Conservation (phyloP, 1,284 basidiomycete species). For the Sutorius eximius region DNA sequence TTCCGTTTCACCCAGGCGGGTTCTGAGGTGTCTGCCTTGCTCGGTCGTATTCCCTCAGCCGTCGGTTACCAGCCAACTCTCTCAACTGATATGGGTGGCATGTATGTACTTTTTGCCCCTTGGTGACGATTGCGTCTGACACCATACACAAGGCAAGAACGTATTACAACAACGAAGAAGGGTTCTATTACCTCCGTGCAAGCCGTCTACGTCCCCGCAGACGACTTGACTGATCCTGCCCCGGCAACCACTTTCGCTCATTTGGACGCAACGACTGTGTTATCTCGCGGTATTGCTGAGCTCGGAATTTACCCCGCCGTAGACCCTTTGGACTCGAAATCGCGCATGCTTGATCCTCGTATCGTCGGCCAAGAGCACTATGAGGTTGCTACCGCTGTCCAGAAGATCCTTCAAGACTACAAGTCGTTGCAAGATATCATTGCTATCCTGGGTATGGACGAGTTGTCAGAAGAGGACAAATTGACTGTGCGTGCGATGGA, state of each 20-base stretch:
- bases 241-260: constrained; percentile 99
- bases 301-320: constrained; percentile 99
- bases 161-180: constrained; percentile 99
- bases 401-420: constrained; percentile 99
- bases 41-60: constrained; percentile 99
- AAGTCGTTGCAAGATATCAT: constrained; percentile 98
- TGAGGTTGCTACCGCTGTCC: constrained; percentile 90
- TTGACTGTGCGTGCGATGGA: constrained; percentile 72
- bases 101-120: constrained; percentile 58
- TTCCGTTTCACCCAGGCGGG: constrained; percentile 99
- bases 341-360: constrained; percentile 99
- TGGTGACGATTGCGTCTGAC: constrained; percentile 14
- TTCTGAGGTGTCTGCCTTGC: constrained; percentile 99
- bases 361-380: constrained; percentile 94
- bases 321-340: constrained; percentile 98
- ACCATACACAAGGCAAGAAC: constrained; percentile 73
- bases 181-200: constrained; percentile 99
- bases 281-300: constrained; percentile 99
- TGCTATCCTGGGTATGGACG: constrained; percentile 99
- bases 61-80: constrained; percentile 99
- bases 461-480: constrained; percentile 99
- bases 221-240: constrained; percentile 99
- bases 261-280: constrained; percentile 98
- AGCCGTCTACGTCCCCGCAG: constrained; percentile 98
- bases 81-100: constrained; percentile 99